These are phyloP conservation scores for Alternaria sp. DNA, from an alignment of 2,329 filamentous ascomycete species.

Conservation along the genomic window DNA sequence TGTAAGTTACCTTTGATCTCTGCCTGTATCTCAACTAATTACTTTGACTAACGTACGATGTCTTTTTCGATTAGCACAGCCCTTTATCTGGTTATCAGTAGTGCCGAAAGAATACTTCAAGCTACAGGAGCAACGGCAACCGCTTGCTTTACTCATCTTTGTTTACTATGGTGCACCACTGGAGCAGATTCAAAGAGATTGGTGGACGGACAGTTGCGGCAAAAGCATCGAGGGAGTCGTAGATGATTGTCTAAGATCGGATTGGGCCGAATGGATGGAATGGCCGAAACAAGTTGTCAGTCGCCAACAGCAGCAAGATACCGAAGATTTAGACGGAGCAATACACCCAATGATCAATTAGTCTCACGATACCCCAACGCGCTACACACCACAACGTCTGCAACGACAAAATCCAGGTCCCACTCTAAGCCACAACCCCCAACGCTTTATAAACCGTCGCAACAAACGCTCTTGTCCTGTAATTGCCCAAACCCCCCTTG, in stretches of 20 bases:
- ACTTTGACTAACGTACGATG: not conserved
- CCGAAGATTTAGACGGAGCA: too few species aligned
- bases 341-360: too few species aligned
- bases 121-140: conserved; percentile 30
- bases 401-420: too few species aligned
- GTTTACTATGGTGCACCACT: conserved; percentile 29
- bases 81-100: conserved; percentile 32
- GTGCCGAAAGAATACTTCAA: conserved; percentile 23
- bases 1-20: not conserved
- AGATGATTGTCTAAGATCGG: conserved; percentile 26
- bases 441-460: conserved; percentile 24
- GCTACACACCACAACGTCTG: too few species aligned
- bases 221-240: conserved; percentile 28
- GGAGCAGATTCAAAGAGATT: conserved; percentile 21
- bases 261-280: conserved; percentile 25
- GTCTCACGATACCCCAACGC: too few species aligned
- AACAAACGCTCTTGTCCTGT: conserved; percentile 18
- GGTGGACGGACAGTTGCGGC: conserved; percentile 37
- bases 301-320: not conserved
- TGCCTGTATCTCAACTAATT: not conserved
- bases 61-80: not conserved
- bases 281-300: conserved; percentile 22
- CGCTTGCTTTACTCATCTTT: conserved; percentile 30
- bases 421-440: not conserved
- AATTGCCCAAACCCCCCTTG: conserved; percentile 18